A percentile compares a stretch with the other conserved stretches of the same genome.
These are phyloP conservation scores for Lactifluus subvellereus DNA, from an alignment of 768 basidiomycete genomes.

Conservation along the genomic window DNA sequence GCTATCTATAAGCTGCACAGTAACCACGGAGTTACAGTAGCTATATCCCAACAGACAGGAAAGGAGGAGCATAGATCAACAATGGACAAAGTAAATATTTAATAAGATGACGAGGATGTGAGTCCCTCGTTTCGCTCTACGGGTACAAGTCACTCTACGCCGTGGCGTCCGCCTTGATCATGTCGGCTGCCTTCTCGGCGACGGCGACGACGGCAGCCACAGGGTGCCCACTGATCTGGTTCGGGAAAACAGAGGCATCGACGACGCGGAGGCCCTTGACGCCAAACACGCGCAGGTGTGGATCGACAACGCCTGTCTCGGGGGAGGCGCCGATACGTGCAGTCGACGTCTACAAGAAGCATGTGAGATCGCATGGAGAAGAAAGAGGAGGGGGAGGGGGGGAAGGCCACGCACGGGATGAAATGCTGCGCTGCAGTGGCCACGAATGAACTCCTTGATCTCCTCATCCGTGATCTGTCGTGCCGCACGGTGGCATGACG, in stretches of 20 bases:
- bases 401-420: conserved; percentile 31
- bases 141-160: neutral
- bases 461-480: conserved; percentile 23
- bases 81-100: too few species aligned
- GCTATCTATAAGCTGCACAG: too few species aligned
- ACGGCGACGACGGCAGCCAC: conserved; percentile 9
- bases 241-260: conserved; percentile 26
- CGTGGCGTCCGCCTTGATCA: conserved; percentile 10
- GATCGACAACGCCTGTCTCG: conserved; percentile 38
- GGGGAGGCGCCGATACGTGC: conserved; percentile 15
- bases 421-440: conserved; percentile 7
- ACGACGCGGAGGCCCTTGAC: conserved; percentile 37
- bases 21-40: too few species aligned
- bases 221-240: conserved; percentile 18
- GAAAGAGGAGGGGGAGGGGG: neutral
- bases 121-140: too few species aligned
- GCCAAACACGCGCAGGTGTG: conserved; percentile 39
- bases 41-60: too few species aligned
- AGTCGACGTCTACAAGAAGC: conserved; percentile 13
- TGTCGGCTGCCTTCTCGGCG: conserved; percentile 16
- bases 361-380: neutral
- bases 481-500: neutral
- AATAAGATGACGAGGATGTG: too few species aligned
- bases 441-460: conserved; percentile 18
- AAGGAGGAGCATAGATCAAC: too few species aligned